Evolutionary conservation across 179 eudicot genomes (phyloP).

Genomic region (Sideroxylon spinosum): DNA sequence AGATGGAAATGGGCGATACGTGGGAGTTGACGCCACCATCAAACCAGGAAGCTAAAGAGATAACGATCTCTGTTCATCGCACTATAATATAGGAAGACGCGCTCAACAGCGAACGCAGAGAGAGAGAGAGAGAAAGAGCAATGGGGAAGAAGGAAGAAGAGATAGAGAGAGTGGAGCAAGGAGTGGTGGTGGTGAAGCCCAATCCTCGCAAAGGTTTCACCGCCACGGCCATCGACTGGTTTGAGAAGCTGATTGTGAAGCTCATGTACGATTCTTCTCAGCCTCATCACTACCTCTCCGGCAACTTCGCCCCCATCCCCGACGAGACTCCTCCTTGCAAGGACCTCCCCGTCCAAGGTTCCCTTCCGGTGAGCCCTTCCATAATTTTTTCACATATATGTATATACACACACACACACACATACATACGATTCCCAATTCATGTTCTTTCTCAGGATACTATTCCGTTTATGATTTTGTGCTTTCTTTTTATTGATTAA

Average conservation of each 20-base stretch:
- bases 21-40: no score
- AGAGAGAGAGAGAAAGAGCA: neutral
- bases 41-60: no score
- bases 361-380: conserved; percentile 55
- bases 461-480: no score
- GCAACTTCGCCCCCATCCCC: conserved; percentile 75
- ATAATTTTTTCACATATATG: neutral
- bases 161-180: conserved; percentile 20
- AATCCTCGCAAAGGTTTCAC: conserved; percentile 59
- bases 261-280: conserved; percentile 47
- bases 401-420: neutral
- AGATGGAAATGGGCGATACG: no score
- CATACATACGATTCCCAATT: neutral
- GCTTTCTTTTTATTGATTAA: no score
- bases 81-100: no score
- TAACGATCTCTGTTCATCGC: no score
- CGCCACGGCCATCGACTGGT: conserved; percentile 64
- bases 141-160: conserved; percentile 16
- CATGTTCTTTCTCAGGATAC: no score
- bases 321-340: conserved; percentile 73
- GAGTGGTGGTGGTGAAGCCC: conserved; percentile 60
- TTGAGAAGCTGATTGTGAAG: conserved; percentile 65
- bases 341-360: conserved; percentile 60
- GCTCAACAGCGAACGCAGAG: no score
- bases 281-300: conserved; percentile 59